Conservation (phyloP, 2,329 filamentous ascomycete species). For the Monosporascus sp. region DNA sequence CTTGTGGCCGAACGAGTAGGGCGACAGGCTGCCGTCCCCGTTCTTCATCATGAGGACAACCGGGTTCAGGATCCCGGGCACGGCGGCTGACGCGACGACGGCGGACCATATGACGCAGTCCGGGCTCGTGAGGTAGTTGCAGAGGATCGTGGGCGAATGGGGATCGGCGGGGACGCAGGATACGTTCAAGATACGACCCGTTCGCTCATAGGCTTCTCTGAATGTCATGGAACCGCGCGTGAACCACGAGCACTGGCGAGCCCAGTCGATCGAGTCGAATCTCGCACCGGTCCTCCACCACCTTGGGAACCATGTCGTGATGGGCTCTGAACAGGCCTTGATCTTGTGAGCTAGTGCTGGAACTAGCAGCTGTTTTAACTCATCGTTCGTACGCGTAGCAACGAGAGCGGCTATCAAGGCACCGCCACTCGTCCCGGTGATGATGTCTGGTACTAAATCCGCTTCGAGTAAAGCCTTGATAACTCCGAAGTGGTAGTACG, state of each 20-base stretch:
- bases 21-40: conserved; percentile 67
- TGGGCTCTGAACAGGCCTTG: conserved; percentile 75
- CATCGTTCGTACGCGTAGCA: conserved; percentile 85
- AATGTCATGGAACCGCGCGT: conserved; percentile 89
- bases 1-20: conserved; percentile 96
- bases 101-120: conserved; percentile 99
- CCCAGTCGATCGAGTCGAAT: conserved; percentile 93
- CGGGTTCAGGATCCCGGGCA: conserved; percentile 92
- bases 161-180: conserved; percentile 94
- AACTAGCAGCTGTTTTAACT: conserved; percentile 77
- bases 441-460: conserved; percentile 81
- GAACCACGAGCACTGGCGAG: conserved; percentile 80
- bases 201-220: conserved; percentile 87
- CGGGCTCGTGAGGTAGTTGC: conserved; percentile 90
- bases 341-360: conserved; percentile 83
- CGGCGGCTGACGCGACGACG: conserved; percentile 87
- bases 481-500: conserved; percentile 95
- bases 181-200: conserved; percentile 90
- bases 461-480: conserved; percentile 85
- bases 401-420: conserved; percentile 84
- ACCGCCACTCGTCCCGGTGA: conserved; percentile 93
- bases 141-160: conserved; percentile 84
- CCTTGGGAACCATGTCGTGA: conserved; percentile 69
- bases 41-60: conserved; percentile 91
- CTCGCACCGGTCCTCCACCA: conserved; percentile 93